Evolutionary conservation across 768 basidiomycete genomes (phyloP), one percentile per base, ranked within the genome.

Genomic region (Leccinum incarnatum): DNA sequence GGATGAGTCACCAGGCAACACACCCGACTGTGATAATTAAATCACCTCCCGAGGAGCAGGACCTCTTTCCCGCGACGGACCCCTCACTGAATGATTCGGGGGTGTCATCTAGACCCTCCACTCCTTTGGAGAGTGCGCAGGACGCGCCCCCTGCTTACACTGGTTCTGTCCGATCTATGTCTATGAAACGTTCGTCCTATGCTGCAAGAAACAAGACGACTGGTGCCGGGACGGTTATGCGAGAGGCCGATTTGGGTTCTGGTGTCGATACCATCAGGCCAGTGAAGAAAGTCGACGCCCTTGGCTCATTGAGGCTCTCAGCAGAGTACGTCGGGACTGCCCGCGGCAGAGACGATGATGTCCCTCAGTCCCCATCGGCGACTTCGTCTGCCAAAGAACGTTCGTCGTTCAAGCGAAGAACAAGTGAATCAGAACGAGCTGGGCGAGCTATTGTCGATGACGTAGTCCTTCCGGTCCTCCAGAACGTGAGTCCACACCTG

Each of bases 211-310:
- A 83, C 54, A 83, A 83, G 45, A 72, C 79, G 17, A 77, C 79
- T 57, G 85, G 83, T 40, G 66, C 79, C 14, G 93, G 94, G 11
- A 93, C 91, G 0, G 77, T 93, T 8, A 75, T 95, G 65, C 82
- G 82, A 46, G 87, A 87, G 65, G 92, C 87, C 11, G 94, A 95
- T 72, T 69, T 95, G n/a, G 93, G 93, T 17, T 89, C 80, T 54
- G 93, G 93, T 40, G 79, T 91, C 48, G 92, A 91, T 66, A 98
- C 95, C 1, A 93, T 98, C 66, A 83, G 94, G 54, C 95, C 95
- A 0, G 86, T 96, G 61, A 96, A 95, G 81, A 93, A 91, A 67
- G 87, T 96, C 30, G 94, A 97, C 70, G 81, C 88, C 5, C 78
- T 81, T 11, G 85, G 88, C 4, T 94, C 93, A 5, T 75, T 93